Base-by-base conservation (phyloP, 305 asterid species). In the Ruellia speciosa region DNA sequence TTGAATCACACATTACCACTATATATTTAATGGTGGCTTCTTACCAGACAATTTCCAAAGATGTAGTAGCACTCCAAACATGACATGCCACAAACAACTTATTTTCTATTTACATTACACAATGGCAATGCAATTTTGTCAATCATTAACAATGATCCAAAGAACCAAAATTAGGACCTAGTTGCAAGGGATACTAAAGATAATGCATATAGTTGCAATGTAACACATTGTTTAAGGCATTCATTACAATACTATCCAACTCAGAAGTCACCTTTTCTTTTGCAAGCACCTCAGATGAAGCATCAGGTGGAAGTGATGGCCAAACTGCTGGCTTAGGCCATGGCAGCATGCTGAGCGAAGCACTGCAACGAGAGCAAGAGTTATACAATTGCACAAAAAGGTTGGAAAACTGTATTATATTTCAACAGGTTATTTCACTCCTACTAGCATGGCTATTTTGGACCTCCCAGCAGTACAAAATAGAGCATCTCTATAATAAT, bases 301-400 rank as follows among this genome's bases (percentile, higher is more conserved):
- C 80, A 76, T 84, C 77, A 35, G 96, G 49, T 52, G 99, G 99
- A 67, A 92, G 86, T 64, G 93, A 68, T 65, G 99, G 99, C 99
- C 97, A 92, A 67, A 82, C 84, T 72, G 84, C 89, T 52, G 94
- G 97, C 81, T 92, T 92, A 46, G 99, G 97, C 99, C 99, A 92
- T 19, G 96, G 93, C 64, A 92, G 77, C 94, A 89, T 88, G 86
- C 99, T 92, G 68, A 92, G 95, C 28, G 94, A 73, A 77, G 99
- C 97, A 71, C 99, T 92, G 87, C 63, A 64, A 69, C 58, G 31
- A 73, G 56, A 18, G 58, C 41, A 66, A 64, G 48, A 58, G 59
- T 57, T 61, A 54, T 37, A 45, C 43, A 52, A 69, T 54, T 46
- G 55, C 18, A 39, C 16, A 51, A 56, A 62, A 60, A 67, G 61